These are phyloP conservation scores for Hanseniaspora meyeri DNA, from an alignment of 805 yeast species.

Conservation along the genomic window DNA sequence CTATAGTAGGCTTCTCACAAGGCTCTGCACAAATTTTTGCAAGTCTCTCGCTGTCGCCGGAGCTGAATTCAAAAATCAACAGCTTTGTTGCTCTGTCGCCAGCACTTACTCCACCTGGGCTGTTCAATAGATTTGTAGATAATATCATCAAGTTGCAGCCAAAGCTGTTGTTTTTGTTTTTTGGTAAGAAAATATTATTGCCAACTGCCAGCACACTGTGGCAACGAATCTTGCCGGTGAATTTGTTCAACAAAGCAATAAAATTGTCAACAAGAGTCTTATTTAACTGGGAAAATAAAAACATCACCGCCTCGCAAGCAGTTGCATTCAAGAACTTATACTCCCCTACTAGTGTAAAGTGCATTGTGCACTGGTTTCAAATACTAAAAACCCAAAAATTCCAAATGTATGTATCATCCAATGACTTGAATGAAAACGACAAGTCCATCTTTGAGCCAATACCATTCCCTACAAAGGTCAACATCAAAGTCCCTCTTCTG, in stretches of 20 bases:
- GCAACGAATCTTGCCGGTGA: slow-evolving; percentile 38
- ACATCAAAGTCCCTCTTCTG: slow-evolving; percentile 58
- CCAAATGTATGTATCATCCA: slow-evolving; percentile 52
- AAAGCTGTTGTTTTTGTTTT: slow-evolving; percentile 50
- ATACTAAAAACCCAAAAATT: slow-evolving; percentile 64
- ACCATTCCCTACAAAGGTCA: slow-evolving; percentile 46
- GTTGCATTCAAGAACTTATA: slow-evolving; percentile 76
- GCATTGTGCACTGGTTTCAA: slow-evolving; percentile 94
- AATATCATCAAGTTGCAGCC: slow-evolving; percentile 69
- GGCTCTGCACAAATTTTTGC: slow-evolving; percentile 93
- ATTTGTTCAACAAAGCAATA: slow-evolving; percentile 35
- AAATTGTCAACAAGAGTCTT: slow-evolving; percentile 56
- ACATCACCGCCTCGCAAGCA: slow-evolving; percentile 65
- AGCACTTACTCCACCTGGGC: slow-evolving; percentile 82
- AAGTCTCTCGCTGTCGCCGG: slow-evolving; percentile 52
- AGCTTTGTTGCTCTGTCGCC: slow-evolving; percentile 78
- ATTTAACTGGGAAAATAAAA: slow-evolving; percentile 67
- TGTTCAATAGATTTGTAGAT: slow-evolving; percentile 65
- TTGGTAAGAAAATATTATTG: slow-evolving; percentile 62
- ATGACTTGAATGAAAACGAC: slow-evolving; percentile 19
- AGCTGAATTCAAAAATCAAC: slow-evolving; percentile 43
- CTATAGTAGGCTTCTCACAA: slow-evolving; percentile 74
- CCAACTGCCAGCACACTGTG: slow-evolving; percentile 63
- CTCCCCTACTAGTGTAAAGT: slow-evolving; percentile 82
- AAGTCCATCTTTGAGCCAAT: slow-evolving; percentile 16